Base-by-base conservation (phyloP, 306 rosid species). In the Mimosa bimucronata region DNA sequence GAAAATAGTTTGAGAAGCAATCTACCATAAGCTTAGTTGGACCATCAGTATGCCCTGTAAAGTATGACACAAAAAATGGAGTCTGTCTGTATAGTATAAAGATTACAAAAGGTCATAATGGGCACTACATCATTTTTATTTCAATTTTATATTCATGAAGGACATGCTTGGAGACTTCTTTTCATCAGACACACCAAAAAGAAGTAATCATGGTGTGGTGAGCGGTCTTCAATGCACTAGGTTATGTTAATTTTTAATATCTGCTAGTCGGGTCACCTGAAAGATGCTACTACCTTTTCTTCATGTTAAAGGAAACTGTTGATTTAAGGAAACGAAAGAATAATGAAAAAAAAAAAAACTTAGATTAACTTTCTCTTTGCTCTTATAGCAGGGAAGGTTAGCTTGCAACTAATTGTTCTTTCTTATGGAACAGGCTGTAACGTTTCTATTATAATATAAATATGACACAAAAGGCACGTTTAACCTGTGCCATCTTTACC, bases 381-480 rank as follows among this genome's bases (percentile, higher is more conserved):
- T 26, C 38, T 46, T 28, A 8, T 29, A 3, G 26, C 11, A 26
- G 18, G 38, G 37, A 34, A 66, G 48, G 19, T 19, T 29, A 72
- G 1, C 0, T 14, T 64, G 41, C 70, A 16, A 26, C 44, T 72
- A 29, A 48, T 45, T 48, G 46, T 72, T 48, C 62, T 31, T 19
- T 34, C 70, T 72, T 8, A 18, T 48, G 61, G 1, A 46, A 71
- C 61, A 29, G 57, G 8, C 18, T 45, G 21, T 14, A 37, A 44
- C 41, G 53, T 71, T 26, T 8, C 9, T 10, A 19, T 41, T 68
- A 40, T 68, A 38, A 9, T 68, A 40, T 68, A 37, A 18, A 23
- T 15, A 29, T 28, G 19, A 65, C 75, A 26, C 5, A 72, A 30
- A 29, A 83, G 73, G 18, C 76, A 73, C 83, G 66, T 79, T 78